phyloP scores from a whole-genome alignment of 257 asterid genomes.

The Solanum sejunctum region DNA sequence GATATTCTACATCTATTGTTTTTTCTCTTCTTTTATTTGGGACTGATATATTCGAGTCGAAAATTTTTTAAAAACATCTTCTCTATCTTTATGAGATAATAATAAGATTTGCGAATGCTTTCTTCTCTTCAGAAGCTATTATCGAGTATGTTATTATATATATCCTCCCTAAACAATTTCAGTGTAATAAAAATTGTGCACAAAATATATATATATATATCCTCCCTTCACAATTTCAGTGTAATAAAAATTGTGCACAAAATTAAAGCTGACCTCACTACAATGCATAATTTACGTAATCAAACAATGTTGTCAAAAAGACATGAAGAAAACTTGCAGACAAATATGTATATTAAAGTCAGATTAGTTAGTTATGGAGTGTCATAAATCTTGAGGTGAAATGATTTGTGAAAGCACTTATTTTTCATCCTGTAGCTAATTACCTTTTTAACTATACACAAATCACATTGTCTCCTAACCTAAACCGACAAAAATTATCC shows the following conservation, averaged over 20 bases:
- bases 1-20: too few relatives aligned
- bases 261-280: not conserved
- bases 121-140: too few relatives aligned
- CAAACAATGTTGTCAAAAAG: not conserved
- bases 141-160: too few relatives aligned
- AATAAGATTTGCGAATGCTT: too few relatives aligned
- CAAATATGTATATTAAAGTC: not conserved
- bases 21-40: too few relatives aligned
- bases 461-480: not conserved
- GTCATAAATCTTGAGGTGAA: conserved; percentile 6
- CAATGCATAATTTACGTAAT: conserved; percentile 1
- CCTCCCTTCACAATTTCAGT: not conserved
- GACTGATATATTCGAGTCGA: too few relatives aligned
- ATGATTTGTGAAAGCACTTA: conserved; percentile 18
- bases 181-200: not conserved
- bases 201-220: too few relatives aligned
- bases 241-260: not conserved
- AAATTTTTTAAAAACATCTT: too few relatives aligned
- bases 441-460: not conserved
- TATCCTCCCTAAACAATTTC: not conserved
- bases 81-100: too few relatives aligned
- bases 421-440: not conserved
- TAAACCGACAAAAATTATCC: not conserved
- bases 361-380: conserved; percentile 11
- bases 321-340: not conserved